phyloP scores from a whole-genome alignment of 768 basidiomycete genomes.

The Flagelloscypha sp. region DNA sequence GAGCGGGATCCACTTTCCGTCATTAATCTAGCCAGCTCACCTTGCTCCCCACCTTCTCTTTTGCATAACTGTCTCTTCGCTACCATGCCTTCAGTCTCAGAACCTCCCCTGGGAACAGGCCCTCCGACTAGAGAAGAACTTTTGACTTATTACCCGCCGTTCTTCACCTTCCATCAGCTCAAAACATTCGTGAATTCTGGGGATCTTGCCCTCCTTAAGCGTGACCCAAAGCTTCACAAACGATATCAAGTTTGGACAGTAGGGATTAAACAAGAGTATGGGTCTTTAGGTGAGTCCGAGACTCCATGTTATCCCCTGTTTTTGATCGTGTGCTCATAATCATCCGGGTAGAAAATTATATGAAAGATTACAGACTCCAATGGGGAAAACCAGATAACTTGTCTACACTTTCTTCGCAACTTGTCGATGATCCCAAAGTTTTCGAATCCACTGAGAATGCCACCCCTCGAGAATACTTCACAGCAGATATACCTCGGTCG shows the following conservation, averaged over 20 bases:
- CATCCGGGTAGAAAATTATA: conserved; percentile 47
- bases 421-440: conserved; percentile 17
- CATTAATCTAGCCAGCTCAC: too few species aligned
- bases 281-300: conserved; percentile 48
- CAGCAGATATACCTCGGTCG: conserved; percentile 46
- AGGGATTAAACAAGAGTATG: conserved; percentile 50
- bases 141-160: conserved; percentile 58
- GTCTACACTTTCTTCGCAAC: conserved; percentile 47
- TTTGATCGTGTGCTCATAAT: too few species aligned
- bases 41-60: too few species aligned
- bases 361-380: conserved; percentile 58
- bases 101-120: conserved; percentile 37
- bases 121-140: conserved; percentile 65
- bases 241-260: conserved; percentile 55
- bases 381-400: conserved; percentile 69
- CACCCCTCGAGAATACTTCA: conserved; percentile 45
- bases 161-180: conserved; percentile 68
- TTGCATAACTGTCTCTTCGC: too few species aligned
- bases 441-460: conserved; percentile 14
- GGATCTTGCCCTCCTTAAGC: conserved; percentile 75
- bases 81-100: too few species aligned
- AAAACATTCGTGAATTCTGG: conserved; percentile 74
- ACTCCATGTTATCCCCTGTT: too few species aligned
- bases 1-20: too few species aligned
- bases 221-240: conserved; percentile 59